Base-by-base conservation (phyloP, 805 yeast species). In the Pichia pseudocactophila region DNA sequence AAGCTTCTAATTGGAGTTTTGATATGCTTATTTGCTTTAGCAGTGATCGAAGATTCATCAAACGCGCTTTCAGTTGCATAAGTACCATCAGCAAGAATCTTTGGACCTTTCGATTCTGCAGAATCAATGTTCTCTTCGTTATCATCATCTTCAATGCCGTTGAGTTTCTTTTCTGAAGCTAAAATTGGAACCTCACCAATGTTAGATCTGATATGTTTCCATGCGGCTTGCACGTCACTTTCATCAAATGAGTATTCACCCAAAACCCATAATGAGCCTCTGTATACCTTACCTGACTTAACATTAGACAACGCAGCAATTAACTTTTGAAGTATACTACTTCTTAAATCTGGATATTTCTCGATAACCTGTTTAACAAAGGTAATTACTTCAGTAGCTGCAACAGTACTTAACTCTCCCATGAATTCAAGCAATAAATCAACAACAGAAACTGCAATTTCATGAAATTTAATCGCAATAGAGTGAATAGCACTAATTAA, bases 21-120 rank as follows among this genome's bases (percentile, higher is more conserved):
- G 2, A 41, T 13, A 4, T 39, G 25, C 18, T 55, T 50, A 13
- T 62, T 60, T n/a, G 71, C 66, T n/a, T 62, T 59, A 4, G 57
- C 62, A 6, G 59, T 61, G 13, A 50, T 50, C 19, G 47, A 46
- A n/a, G 60, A 59, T 17, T 67, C 65, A 13, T 82, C 82, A 44
- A 81, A 65, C 0, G 95, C 92, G 49, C 78, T 77, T 64, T 92
- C 98, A 34, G 96, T 85, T 25, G 98, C 98, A 64, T 92, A 92
- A 0, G 99, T 92, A 53, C 99, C 99, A 66, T 92, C 99, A n/a
- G 98, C 96, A 50, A 92, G 72, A 45, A 92, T 81, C 46, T 82
- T 80, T 17, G 97, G 97, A 36, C 85, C 85, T 6, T 64, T 59
- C 31, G 67, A 70, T 18, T 57, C 59, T 28, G 61, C 52, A 30